phyloP scores from a whole-genome alignment of 371 early-diverging fungal species.

The Mortierella sp. region DNA sequence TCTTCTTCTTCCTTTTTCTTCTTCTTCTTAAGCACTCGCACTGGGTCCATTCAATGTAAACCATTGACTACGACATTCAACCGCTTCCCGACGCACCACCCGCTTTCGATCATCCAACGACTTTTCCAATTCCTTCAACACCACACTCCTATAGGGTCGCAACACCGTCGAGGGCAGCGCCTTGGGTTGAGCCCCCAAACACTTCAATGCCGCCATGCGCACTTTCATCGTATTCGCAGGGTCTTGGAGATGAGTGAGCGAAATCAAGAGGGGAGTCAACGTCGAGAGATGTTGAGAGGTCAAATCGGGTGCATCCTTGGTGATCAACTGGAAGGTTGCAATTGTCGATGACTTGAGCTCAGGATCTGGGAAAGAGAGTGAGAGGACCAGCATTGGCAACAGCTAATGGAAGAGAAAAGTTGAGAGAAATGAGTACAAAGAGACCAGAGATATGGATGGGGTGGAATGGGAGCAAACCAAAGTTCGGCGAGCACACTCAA shows the following conservation, averaged over 20 bases:
- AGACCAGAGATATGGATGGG: neutral
- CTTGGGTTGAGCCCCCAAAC: constrained; percentile 75
- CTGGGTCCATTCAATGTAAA: constrained; percentile 54
- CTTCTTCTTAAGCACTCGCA: constrained; percentile 28
- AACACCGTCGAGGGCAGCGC: constrained; percentile 68
- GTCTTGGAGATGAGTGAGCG: constrained; percentile 44
- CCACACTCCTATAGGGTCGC: constrained; percentile 67
- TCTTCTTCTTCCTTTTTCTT: neutral
- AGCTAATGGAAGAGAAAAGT: constrained; percentile 58
- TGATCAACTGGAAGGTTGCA: constrained; percentile 74
- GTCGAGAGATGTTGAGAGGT: constrained; percentile 67
- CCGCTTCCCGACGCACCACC: constrained; percentile 88
- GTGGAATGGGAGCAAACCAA: neutral
- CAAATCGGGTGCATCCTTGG: constrained; percentile 68
- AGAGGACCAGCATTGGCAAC: constrained; percentile 78
- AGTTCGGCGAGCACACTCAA: neutral
- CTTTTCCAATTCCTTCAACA: constrained; percentile 68
- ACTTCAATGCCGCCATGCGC: constrained; percentile 79
- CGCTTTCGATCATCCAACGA: constrained; percentile 91
- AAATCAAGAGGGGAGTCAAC: constrained; percentile 61
- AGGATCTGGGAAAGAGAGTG: constrained; percentile 69
- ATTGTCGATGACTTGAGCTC: constrained; percentile 79
- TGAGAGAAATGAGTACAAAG: neutral
- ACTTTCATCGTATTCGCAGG: constrained; percentile 64
- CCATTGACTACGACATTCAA: constrained; percentile 88